Percentiles rank a stretch among this genome's conserved stretches.
phyloP scores from a whole-genome alignment of 169 alveolate species.

The Plasmodium vinckei region DNA sequence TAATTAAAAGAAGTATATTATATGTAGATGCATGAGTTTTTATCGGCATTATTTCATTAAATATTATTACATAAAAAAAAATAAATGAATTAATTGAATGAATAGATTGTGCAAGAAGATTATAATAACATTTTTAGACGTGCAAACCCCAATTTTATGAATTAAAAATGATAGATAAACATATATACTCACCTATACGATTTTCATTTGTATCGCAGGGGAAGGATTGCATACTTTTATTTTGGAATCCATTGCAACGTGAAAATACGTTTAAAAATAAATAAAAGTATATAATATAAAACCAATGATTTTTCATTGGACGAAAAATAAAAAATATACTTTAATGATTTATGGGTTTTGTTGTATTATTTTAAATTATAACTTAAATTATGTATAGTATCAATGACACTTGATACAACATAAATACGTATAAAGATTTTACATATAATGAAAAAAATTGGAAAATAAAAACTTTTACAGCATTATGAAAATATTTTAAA shows the following conservation, averaged over 20 bases:
- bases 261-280: constrained; percentile 16
- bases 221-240: constrained; percentile 10
- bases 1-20: constrained; percentile 10
- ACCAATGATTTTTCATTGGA: constrained; percentile 65
- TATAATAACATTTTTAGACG: not conserved
- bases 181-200: constrained; percentile 23
- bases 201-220: not conserved
- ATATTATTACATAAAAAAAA: not conserved
- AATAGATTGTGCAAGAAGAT: not conserved
- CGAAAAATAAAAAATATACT: constrained; percentile 8
- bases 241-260: constrained; percentile 57
- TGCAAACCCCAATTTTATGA: not conserved
- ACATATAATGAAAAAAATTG: too few species aligned
- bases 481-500: too few species aligned
- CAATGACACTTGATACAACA: too few species aligned
- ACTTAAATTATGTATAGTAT: too few species aligned
- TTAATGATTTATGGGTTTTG: constrained; percentile 17
- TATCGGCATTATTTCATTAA: not conserved
- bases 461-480: too few species aligned
- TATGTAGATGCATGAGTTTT: not conserved
- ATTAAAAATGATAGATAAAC: not conserved
- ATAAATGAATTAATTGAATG: not conserved
- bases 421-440: too few species aligned
- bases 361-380: too few species aligned
- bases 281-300: constrained; percentile 34